These are phyloP conservation scores for Solanum microdontum DNA, from an alignment of 257 asterid species.

Conservation along the genomic window DNA sequence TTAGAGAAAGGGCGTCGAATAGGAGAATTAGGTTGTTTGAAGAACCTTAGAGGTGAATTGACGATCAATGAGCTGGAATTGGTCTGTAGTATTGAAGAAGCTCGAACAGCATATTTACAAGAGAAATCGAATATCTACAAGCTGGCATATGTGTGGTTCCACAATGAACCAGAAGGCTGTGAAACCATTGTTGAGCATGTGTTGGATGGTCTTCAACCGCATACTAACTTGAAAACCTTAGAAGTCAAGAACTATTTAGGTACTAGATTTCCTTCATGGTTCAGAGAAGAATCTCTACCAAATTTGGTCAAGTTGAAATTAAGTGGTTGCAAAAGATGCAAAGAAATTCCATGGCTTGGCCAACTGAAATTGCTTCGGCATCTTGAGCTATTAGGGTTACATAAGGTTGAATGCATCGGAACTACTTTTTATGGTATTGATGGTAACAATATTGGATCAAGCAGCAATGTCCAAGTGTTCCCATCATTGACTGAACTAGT, in stretches of 20 bases:
- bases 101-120: neutral
- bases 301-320: neutral
- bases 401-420: neutral
- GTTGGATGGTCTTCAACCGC: conserved; percentile 17
- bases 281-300: neutral
- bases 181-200: neutral
- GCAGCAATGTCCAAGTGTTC: neutral
- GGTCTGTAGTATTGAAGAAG: neutral
- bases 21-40: neutral
- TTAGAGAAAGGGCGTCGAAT: neutral
- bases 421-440: neutral
- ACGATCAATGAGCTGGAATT: neutral
- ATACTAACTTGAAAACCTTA: conserved; percentile 3
- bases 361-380: conserved; percentile 10
- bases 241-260: neutral
- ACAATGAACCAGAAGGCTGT: neutral
- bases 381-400: neutral
- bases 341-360: conserved; percentile 12
- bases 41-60: neutral
- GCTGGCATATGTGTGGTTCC: neutral
- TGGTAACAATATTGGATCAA: neutral
- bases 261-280: conserved; percentile 11
- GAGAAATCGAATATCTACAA: neutral
- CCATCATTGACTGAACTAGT: neutral
- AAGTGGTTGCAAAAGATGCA: neutral